These are phyloP conservation scores for Suhomyces kilbournensis DNA, from an alignment of 805 yeast genomes.

Conservation along the genomic window DNA sequence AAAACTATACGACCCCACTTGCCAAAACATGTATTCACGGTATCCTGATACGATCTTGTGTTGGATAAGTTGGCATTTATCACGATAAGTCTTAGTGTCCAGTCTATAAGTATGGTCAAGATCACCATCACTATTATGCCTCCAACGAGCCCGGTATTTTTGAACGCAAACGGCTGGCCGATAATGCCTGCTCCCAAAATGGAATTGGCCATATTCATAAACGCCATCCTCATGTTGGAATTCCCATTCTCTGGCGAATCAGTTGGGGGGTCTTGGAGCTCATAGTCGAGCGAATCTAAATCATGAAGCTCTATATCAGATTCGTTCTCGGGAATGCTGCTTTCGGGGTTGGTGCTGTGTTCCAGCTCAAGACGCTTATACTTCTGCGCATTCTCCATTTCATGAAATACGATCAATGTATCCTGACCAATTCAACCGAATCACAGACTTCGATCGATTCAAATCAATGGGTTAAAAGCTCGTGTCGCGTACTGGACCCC, in stretches of 20 bases:
- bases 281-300: slow-evolving; percentile 17
- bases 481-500: neutral
- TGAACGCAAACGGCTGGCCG: slow-evolving; percentile 87
- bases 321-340: neutral
- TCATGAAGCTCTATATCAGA: slow-evolving; percentile 17
- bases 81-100: slow-evolving; percentile 80
- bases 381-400: neutral
- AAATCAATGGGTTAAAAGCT: no score
- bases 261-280: slow-evolving; percentile 2
- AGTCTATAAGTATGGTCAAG: slow-evolving; percentile 74
- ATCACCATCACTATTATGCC: slow-evolving; percentile 61
- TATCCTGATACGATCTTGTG: slow-evolving; percentile 76
- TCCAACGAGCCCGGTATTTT: slow-evolving; percentile 74
- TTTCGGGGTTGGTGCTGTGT: neutral
- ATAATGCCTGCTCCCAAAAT: slow-evolving; percentile 95
- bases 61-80: slow-evolving; percentile 78
- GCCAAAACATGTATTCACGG: slow-evolving; percentile 80
- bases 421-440: neutral
- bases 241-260: slow-evolving; percentile 22
- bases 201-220: slow-evolving; percentile 95
- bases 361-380: slow-evolving; percentile 1
- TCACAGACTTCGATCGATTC: neutral
- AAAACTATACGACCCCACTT: slow-evolving; percentile 63
- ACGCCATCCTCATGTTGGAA: slow-evolving; percentile 71
- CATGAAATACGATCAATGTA: neutral